phyloP scores from a whole-genome alignment of 163 green algal species.

The Chlamydomonas reinhardtii region DNA sequence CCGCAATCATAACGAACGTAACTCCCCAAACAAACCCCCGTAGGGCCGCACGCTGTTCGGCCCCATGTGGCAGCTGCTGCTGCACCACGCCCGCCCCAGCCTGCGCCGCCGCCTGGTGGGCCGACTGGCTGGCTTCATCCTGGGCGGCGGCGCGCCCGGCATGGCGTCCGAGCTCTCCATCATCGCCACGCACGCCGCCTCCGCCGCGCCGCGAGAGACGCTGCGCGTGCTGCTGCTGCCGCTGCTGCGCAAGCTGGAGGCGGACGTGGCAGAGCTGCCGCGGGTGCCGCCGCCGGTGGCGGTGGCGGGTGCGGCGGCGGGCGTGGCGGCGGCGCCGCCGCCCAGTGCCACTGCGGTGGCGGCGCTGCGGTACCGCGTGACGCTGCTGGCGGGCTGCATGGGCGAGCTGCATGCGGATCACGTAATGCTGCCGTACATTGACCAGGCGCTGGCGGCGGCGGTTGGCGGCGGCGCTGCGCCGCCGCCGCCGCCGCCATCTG shows the following conservation, averaged over 20 bases:
- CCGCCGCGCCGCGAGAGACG: constrained; percentile 14
- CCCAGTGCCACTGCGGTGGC: constrained; percentile 57
- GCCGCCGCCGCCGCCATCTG: constrained; percentile 41
- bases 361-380: constrained; percentile 65
- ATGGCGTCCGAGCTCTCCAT: not conserved
- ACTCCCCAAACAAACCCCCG: no score
- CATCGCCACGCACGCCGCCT: not conserved
- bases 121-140: constrained; percentile 1
- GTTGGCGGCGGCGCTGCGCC: constrained; percentile 30
- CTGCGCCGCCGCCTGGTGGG: not conserved
- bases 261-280: constrained; percentile 39
- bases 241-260: constrained; percentile 19
- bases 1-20: no score
- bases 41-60: constrained; percentile 13
- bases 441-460: constrained; percentile 57
- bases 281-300: not conserved
- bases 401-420: constrained; percentile 15
- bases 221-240: constrained; percentile 19
- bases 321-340: constrained; percentile 35
- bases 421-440: no score
- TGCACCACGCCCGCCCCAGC: not conserved
- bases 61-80: constrained; percentile 34
- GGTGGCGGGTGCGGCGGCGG: constrained; percentile 26
- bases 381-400: constrained; percentile 38
- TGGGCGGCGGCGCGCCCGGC: constrained; percentile 7